Conservation (phyloP, 1,284 basidiomycete species). For the Somion occarium region DNA sequence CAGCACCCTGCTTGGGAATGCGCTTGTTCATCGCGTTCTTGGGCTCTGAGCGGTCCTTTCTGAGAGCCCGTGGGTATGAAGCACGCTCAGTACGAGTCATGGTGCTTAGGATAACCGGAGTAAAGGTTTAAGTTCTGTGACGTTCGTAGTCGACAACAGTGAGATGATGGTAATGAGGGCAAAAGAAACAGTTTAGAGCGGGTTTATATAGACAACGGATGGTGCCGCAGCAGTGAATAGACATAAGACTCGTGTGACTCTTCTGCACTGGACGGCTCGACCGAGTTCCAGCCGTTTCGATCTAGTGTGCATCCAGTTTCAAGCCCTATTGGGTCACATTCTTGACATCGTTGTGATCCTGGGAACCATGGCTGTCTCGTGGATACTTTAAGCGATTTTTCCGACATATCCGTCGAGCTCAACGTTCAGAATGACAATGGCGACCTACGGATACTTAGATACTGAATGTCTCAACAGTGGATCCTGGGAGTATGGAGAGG, state of each 20-base stretch:
- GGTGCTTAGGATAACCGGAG: slow-evolving; percentile 5
- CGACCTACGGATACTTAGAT: too few relatives aligned
- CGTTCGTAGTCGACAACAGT: too few relatives aligned
- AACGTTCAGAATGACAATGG: too few relatives aligned
- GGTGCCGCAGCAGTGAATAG: not conserved
- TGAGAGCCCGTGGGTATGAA: slow-evolving; percentile 67
- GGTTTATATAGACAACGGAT: slow-evolving; percentile 10
- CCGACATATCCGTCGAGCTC: too few relatives aligned
- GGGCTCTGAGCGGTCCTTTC: slow-evolving; percentile 76
- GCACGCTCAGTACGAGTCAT: slow-evolving; percentile 81
- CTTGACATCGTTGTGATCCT: too few relatives aligned
- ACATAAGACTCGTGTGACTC: slow-evolving; percentile 12
- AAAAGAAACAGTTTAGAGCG: not conserved
- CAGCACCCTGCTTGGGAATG: slow-evolving; percentile 75
- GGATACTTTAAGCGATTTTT: too few relatives aligned
- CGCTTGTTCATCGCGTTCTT: slow-evolving; percentile 71
- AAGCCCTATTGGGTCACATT: too few relatives aligned
- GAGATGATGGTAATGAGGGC: not conserved
- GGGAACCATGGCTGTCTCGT: too few relatives aligned
- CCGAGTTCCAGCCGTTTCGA: slow-evolving; percentile 12
- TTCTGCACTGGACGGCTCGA: not conserved
- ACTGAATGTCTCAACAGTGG: too few relatives aligned
- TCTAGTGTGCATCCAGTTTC: not conserved
- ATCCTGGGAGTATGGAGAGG: too few relatives aligned
- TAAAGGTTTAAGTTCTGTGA: too few relatives aligned